A percentile compares a stretch with the other conserved stretches of the same genome.
These are phyloP conservation scores for Phyllosticta citriasiana DNA, from an alignment of 2,329 filamentous ascomycete genomes.

Conservation along the genomic window DNA sequence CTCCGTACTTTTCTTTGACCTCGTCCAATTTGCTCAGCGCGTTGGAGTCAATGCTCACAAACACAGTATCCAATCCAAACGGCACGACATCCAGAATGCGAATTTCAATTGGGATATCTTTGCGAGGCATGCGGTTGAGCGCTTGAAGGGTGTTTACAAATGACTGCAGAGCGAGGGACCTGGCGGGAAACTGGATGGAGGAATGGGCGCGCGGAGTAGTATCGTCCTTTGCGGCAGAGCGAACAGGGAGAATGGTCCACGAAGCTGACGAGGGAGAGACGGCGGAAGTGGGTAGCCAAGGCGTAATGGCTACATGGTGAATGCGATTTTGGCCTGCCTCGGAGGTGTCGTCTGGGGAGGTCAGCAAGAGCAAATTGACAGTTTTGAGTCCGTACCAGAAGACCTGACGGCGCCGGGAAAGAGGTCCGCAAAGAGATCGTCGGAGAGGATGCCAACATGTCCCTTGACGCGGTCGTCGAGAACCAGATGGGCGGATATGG, in stretches of 20 bases:
- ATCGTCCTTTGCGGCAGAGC: constrained; percentile 28
- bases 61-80: constrained; percentile 72
- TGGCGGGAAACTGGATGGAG: constrained; percentile 68
- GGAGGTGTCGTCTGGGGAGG: neutral
- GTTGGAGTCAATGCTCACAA: constrained; percentile 75
- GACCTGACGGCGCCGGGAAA: constrained; percentile 44
- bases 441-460: constrained; percentile 75
- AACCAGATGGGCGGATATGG: constrained; percentile 69
- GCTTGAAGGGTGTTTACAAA: constrained; percentile 68
- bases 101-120: constrained; percentile 73
- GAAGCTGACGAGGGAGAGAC: constrained; percentile 48
- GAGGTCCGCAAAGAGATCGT: constrained; percentile 74
- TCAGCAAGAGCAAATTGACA: neutral
- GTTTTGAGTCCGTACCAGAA: constrained; percentile 15
- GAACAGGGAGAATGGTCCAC: constrained; percentile 81
- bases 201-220: constrained; percentile 48
- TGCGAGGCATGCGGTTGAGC: constrained; percentile 64
- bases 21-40: constrained; percentile 71
- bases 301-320: constrained; percentile 61
- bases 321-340: constrained; percentile 4
- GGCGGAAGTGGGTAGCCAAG: constrained; percentile 53
- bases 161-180: constrained; percentile 63
- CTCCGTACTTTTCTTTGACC: constrained; percentile 72
- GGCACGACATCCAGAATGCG: constrained; percentile 72
- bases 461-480: constrained; percentile 79